Evolutionary conservation across 2,329 filamentous ascomycete genomes (phyloP), one percentile per base, ranked within the genome.

Genomic region (Westerdykella ornata): DNA sequence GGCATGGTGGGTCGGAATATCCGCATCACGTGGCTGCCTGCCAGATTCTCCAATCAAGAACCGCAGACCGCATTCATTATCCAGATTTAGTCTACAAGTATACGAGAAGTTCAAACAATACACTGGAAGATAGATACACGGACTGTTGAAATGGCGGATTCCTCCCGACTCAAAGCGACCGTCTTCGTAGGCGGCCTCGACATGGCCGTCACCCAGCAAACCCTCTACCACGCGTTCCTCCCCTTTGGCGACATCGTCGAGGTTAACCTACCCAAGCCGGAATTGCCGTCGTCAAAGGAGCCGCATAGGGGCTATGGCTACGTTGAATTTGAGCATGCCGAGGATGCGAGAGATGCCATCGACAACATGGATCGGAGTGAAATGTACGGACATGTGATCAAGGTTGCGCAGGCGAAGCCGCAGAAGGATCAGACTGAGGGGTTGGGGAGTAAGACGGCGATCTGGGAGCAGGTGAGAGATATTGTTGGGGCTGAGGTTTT

Each of bases 331-430:
- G 88, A 96, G 57, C 78, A 88, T 43, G 76, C 81, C 11, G 79
- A 83, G 43, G 92, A 98, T 68, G 90, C 89, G 19, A 82, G 82
- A 59, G 90, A 97, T 68, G 92, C 92, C 38, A 95, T 98, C 65
- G 88, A 97, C 74, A 98, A 98, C 63, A 97, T 98, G 90, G 88
- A 98, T 63, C 88, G 95, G 65, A 85, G 89, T 46, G 90, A 97
- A 69, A 78, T 98, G 35, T 97, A 90, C 63, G 94, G 92, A 9
- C 80, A 87, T 45, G 83, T 92, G 12, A 84, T 98, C 64, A 95
- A 89, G 65, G 90, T 97, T 38, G 89, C 88, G 34, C 78, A 84
- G 41, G 94, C 94, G 33, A 98, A 95, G 67, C 81, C 87, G 22
- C 88, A 92, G 48, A 96, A 95, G 73, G 87, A 87, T 55, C 78